These are phyloP conservation scores for Trypanosoma scelopori DNA, from an alignment of 208 protist species.

Conservation along the genomic window DNA sequence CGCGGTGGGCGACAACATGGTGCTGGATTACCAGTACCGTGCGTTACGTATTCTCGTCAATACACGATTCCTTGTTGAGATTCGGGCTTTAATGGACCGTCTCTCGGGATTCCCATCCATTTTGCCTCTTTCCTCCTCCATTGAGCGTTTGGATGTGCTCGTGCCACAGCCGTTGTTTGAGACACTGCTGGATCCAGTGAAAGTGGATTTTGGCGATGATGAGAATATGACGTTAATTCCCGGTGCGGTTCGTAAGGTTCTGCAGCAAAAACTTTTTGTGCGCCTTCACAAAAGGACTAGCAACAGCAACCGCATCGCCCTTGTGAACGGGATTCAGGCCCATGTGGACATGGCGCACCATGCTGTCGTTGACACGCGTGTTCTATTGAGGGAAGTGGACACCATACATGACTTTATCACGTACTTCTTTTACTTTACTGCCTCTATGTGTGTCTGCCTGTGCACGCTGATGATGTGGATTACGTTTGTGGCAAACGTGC, in stretches of 20 bases:
- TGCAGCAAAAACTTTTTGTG: slow-evolving; percentile 71
- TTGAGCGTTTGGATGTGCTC: slow-evolving; percentile 45
- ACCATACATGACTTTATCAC: slow-evolving; percentile 74
- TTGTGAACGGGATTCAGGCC: slow-evolving; percentile 88
- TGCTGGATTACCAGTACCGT: slow-evolving; percentile 54
- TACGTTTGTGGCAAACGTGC: slow-evolving; percentile 95
- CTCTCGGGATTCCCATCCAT: slow-evolving; percentile 85
- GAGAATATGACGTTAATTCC: slow-evolving; percentile 3
- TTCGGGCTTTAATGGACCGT: slow-evolving; percentile 77
- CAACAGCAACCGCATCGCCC: slow-evolving; percentile 36
- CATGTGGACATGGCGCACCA: slow-evolving; percentile 54
- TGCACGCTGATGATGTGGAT: slow-evolving; percentile 96
- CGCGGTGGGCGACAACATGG: slow-evolving; percentile 17
- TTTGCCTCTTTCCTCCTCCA: slow-evolving; percentile 42
- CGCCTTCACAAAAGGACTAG: slow-evolving; percentile 39
- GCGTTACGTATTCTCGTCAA: neutral
- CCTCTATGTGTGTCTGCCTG: slow-evolving; percentile 84
- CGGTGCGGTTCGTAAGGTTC: slow-evolving; percentile 34
- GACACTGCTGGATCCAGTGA: slow-evolving; percentile 44
- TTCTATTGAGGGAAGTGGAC: slow-evolving; percentile 40
- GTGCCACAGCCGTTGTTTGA: slow-evolving; percentile 59
- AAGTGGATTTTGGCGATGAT: slow-evolving; percentile 39
- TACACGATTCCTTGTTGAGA: slow-evolving; percentile 55
- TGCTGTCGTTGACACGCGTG: slow-evolving; percentile 43
- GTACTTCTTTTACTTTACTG: slow-evolving; percentile 94